phyloP scores from a whole-genome alignment of 2,329 filamentous ascomycete genomes.

The Pseudogymnoascus verrucosus region DNA sequence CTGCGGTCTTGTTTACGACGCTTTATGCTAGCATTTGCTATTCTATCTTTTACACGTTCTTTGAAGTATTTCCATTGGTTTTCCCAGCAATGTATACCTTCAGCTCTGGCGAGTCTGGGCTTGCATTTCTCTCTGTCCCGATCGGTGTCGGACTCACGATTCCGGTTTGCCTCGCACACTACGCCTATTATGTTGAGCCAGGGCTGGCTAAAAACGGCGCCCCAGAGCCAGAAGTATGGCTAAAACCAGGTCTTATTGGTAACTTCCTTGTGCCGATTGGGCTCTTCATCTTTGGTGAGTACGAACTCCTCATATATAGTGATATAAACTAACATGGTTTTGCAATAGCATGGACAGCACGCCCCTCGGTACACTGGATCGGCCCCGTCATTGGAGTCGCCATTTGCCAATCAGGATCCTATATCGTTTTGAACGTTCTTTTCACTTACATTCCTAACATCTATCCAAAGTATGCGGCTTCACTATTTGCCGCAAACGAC shows the following conservation, averaged over 20 bases:
- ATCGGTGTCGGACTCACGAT: slow-evolving; percentile 44
- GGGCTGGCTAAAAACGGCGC: slow-evolving; percentile 40
- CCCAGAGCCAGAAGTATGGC: slow-evolving; percentile 43
- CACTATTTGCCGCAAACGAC: slow-evolving; percentile 40
- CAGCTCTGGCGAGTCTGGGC: slow-evolving; percentile 47
- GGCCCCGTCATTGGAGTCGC: slow-evolving; percentile 48
- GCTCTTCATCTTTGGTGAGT: slow-evolving; percentile 52
- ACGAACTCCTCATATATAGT: slow-evolving; percentile 20
- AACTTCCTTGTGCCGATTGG: slow-evolving; percentile 44
- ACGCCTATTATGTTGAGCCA: slow-evolving; percentile 43
- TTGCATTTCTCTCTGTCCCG: slow-evolving; percentile 51
- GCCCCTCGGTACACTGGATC: slow-evolving; percentile 44
- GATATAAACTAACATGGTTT: slow-evolving; percentile 32
- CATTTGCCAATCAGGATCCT: slow-evolving; percentile 45
- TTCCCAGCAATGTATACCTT: slow-evolving; percentile 53
- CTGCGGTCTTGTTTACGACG: slow-evolving; percentile 54
- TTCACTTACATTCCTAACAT: slow-evolving; percentile 51
- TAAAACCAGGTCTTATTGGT: slow-evolving; percentile 42
- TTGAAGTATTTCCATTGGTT: slow-evolving; percentile 58
- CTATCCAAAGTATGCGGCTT: slow-evolving; percentile 51
- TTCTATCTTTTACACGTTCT: slow-evolving; percentile 57
- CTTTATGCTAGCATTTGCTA: no score
- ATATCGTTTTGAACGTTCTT: slow-evolving; percentile 51
- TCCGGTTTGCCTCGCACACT: slow-evolving; percentile 41
- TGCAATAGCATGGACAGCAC: slow-evolving; percentile 50